Percentiles rank a stretch among this genome's conserved stretches.
phyloP scores from a whole-genome alignment of 164 flowering plant species.

The Pachysandra terminalis region DNA sequence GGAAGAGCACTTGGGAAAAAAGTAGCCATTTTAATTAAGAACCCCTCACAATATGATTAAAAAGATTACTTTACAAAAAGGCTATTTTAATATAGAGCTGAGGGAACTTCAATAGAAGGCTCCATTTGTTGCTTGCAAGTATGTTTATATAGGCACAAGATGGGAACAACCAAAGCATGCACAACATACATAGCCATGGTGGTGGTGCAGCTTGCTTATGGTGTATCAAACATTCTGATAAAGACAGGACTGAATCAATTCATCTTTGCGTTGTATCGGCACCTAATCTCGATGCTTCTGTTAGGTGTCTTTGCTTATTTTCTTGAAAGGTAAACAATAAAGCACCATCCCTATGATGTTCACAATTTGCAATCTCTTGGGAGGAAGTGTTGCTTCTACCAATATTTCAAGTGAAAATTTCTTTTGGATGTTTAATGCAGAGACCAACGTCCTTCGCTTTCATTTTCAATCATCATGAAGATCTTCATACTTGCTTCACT shows the following conservation, averaged over 20 bases:
- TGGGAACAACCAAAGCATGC: slow-evolving; percentile 8
- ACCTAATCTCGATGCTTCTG: slow-evolving; percentile 34
- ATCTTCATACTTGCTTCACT: slow-evolving; percentile 36
- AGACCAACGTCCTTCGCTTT: slow-evolving; percentile 30
- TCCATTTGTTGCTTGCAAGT: too few relatives aligned
- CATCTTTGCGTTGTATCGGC: slow-evolving; percentile 39
- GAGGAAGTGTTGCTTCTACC: neutral
- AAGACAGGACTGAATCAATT: slow-evolving; percentile 40
- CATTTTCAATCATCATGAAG: slow-evolving; percentile 21
- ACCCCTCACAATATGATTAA: too few relatives aligned
- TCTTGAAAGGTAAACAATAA: slow-evolving; percentile 30
- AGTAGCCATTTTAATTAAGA: too few relatives aligned
- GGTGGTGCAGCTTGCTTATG: slow-evolving; percentile 31
- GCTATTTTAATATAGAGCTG: too few relatives aligned
- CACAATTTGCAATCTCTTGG: neutral
- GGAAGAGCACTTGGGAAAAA: too few relatives aligned
- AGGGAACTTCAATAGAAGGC: too few relatives aligned
- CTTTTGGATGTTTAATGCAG: slow-evolving; percentile 16
- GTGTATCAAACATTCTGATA: slow-evolving; percentile 39
- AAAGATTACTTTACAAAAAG: too few relatives aligned
- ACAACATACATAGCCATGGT: slow-evolving; percentile 31
- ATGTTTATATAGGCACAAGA: neutral
- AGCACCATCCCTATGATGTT: neutral
- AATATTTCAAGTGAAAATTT: neutral
- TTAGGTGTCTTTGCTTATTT: slow-evolving; percentile 45